phyloP scores from a whole-genome alignment of 192 early-diverging fungal genomes.

The Ambispora gerdemannii region DNA sequence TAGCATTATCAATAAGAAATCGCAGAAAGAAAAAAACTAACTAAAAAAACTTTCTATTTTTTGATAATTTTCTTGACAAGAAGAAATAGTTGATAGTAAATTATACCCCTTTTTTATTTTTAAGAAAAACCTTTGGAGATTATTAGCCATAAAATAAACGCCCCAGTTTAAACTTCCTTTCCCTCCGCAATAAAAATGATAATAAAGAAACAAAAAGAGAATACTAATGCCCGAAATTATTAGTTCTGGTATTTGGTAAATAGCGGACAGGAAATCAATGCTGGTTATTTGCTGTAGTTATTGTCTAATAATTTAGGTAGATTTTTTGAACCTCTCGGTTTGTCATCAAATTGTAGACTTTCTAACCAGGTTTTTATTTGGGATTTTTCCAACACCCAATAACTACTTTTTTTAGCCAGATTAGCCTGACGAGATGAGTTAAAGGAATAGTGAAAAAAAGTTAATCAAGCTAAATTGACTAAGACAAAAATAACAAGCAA shows the following conservation, averaged over 20 bases:
- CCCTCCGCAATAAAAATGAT: neutral
- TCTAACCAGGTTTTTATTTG: constrained; percentile 11
- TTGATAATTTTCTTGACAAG: no score
- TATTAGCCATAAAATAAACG: constrained; percentile 13
- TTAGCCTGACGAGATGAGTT: neutral
- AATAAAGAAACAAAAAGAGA: no score
- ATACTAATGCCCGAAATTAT: neutral
- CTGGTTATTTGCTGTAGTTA: constrained; percentile 1
- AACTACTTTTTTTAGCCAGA: neutral
- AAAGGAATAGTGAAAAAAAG: neutral
- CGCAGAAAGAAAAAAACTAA: no score
- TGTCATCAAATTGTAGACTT: neutral
- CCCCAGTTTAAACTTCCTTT: constrained; percentile 3
- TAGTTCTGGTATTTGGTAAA: neutral
- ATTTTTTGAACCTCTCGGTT: neutral
- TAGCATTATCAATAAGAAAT: no score
- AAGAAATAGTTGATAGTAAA: no score
- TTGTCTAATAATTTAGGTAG: neutral
- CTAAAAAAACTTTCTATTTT: no score
- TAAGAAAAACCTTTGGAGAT: neutral
- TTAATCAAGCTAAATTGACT: neutral
- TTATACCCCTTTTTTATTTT: no score
- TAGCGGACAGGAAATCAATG: neutral
- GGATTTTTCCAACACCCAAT: neutral
- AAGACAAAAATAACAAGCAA: neutral